Conservation (phyloP, 129 eudicot species). For the Helianthus annuus region HanXRQr2.0-SUNRISE NC_035434.2:170204981-170205480, state of each 20-base stretch:
- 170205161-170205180: slow-evolving; percentile 18
- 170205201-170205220: slow-evolving; percentile 13
- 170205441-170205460: slow-evolving; percentile 37
- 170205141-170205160: slow-evolving; percentile 26
- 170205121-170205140: not conserved
- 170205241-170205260: slow-evolving; percentile 1
- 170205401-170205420: slow-evolving; percentile 54
- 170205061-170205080: no score
- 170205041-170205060: no score
- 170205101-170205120: no score
- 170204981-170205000: no score
- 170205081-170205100: no score
- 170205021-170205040: no score
- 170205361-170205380: slow-evolving; percentile 18
- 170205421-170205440: slow-evolving; percentile 48
- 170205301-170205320: not conserved
- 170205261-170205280: not conserved
- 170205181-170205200: slow-evolving; percentile 15
- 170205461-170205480: slow-evolving; percentile 50
- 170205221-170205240: not conserved
- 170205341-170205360: slow-evolving; percentile 2
- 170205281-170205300: not conserved
- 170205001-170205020: no score
- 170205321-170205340: slow-evolving; percentile 29
- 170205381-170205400: slow-evolving; percentile 29